These are phyloP conservation scores for Vaucheria bursata DNA, from an alignment of 352 stramenopile species.

Conservation along the genomic window DNA sequence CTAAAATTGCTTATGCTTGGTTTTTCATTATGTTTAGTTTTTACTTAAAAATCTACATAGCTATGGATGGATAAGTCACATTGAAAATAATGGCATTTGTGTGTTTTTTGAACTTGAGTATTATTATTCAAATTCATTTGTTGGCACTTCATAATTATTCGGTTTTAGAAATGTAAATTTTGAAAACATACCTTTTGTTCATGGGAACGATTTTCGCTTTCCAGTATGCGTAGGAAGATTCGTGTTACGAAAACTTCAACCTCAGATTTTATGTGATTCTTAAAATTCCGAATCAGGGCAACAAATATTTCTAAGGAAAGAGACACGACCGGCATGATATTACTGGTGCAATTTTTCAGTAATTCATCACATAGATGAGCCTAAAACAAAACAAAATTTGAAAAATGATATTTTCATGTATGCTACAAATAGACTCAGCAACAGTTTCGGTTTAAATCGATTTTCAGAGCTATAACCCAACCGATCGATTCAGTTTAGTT, in stretches of 20 bases:
- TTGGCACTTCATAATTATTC: too few species aligned
- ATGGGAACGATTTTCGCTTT: conserved; percentile 90
- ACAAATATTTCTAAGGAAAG: conserved; percentile 95
- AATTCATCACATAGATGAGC: conserved; percentile 91
- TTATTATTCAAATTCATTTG: too few species aligned
- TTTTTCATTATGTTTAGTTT: too few species aligned
- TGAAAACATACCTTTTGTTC: conserved; percentile 91
- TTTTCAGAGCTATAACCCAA: conserved; percentile 23
- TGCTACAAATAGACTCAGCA: conserved; percentile 3
- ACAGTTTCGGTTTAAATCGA: conserved; percentile 15
- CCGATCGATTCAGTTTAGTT: background rate
- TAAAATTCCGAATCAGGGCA: conserved; percentile 80
- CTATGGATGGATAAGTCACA: too few species aligned
- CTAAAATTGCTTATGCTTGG: too few species aligned
- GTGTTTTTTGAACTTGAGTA: too few species aligned
- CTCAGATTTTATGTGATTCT: conserved; percentile 75
- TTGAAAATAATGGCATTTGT: too few species aligned
- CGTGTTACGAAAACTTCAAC: conserved; percentile 97
- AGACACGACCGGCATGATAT: conserved; percentile 68
- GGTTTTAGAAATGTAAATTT: too few species aligned
- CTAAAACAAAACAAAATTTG: conserved; percentile 90
- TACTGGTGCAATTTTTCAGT: conserved; percentile 90
- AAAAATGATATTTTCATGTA: conserved; percentile 50
- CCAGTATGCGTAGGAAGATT: conserved; percentile 93
- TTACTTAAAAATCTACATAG: too few species aligned